Percentiles rank a stretch among this genome's conserved stretches.
Evolutionary conservation across 2,329 filamentous ascomycete genomes (phyloP).

Genomic region (Cladosporium sp.): DNA sequence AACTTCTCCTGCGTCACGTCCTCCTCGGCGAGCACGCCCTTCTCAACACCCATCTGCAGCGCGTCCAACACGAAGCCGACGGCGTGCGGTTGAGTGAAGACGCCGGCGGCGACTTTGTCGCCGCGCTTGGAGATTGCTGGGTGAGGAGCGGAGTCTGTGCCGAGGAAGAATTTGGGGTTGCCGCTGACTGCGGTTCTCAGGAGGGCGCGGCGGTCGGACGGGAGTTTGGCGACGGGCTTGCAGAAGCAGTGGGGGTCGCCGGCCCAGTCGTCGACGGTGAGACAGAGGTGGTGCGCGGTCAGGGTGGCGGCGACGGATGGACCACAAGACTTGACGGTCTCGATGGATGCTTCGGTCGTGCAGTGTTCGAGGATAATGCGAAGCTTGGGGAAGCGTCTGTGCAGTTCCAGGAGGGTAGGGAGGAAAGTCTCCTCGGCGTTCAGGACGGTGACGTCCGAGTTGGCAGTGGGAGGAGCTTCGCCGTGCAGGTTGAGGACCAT

Average conservation of each 20-base stretch:
- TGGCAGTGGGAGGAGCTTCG: conserved; percentile 61
- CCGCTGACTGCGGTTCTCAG: conserved; percentile 58
- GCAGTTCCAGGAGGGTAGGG: conserved; percentile 69
- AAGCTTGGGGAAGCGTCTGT: conserved; percentile 68
- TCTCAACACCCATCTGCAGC: conserved; percentile 57
- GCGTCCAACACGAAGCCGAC: conserved; percentile 61
- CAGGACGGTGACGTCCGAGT: conserved; percentile 41
- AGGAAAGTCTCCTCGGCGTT: conserved; percentile 75
- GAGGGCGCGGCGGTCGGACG: conserved; percentile 67
- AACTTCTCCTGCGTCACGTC: conserved; percentile 52
- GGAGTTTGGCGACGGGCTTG: conserved; percentile 62
- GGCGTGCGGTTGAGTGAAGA: conserved; percentile 73
- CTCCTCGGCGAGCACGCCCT: conserved; percentile 48
- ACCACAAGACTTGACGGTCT: conserved; percentile 71
- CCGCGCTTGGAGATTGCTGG: conserved; percentile 56
- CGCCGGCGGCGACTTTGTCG: conserved; percentile 60
- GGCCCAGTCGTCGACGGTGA: conserved; percentile 71
- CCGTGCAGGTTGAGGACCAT: conserved; percentile 92
- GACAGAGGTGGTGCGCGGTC: conserved; percentile 78
- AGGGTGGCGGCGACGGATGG: conserved; percentile 74
- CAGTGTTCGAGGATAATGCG: conserved; percentile 73
- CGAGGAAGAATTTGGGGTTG: conserved; percentile 67
- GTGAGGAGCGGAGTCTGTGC: conserved; percentile 69
- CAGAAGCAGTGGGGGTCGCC: conserved; percentile 73
- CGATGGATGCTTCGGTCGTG: conserved; percentile 75